phyloP scores from a whole-genome alignment of 2,329 filamentous ascomycete species.

The Lachnellula cervina region DNA sequence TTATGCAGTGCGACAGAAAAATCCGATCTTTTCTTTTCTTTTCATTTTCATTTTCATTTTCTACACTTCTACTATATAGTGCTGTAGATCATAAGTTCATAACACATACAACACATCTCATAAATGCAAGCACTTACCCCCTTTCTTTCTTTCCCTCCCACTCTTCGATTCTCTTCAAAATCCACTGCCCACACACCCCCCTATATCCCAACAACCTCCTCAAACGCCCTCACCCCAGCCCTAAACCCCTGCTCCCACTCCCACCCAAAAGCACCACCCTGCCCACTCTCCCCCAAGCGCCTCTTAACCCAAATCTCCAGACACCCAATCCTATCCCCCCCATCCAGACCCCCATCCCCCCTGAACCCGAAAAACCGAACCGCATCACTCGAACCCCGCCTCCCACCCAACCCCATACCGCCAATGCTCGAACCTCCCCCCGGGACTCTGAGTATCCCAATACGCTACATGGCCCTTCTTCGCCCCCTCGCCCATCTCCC shows the following conservation, averaged over 20 bases:
- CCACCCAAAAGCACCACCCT: constrained; percentile 38
- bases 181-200: too few relatives aligned
- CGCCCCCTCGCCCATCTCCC: constrained; percentile 34
- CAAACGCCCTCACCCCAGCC: constrained; percentile 32
- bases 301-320: constrained; percentile 55
- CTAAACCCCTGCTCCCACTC: constrained; percentile 39
- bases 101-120: too few relatives aligned
- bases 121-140: too few relatives aligned
- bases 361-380: constrained; percentile 44
- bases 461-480: constrained; percentile 43
- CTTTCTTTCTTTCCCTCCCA: too few relatives aligned
- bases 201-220: constrained; percentile 21
- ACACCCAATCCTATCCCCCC: constrained; percentile 50
- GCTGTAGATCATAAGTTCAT: too few relatives aligned
- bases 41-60: too few relatives aligned
- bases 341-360: constrained; percentile 26
- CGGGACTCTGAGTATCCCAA: constrained; percentile 43
- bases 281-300: constrained; percentile 46
- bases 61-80: too few relatives aligned
- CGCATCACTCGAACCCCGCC: constrained; percentile 51
- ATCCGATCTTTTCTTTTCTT: too few relatives aligned
- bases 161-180: too few relatives aligned
- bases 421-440: constrained; percentile 46
- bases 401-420: constrained; percentile 52
- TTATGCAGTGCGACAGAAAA: too few relatives aligned